A percentile compares a stretch with the other conserved stretches of the same genome.
These are phyloP conservation scores for Psilocybe mexicana DNA, from an alignment of 1,284 basidiomycete genomes.

Conservation along the genomic window DNA sequence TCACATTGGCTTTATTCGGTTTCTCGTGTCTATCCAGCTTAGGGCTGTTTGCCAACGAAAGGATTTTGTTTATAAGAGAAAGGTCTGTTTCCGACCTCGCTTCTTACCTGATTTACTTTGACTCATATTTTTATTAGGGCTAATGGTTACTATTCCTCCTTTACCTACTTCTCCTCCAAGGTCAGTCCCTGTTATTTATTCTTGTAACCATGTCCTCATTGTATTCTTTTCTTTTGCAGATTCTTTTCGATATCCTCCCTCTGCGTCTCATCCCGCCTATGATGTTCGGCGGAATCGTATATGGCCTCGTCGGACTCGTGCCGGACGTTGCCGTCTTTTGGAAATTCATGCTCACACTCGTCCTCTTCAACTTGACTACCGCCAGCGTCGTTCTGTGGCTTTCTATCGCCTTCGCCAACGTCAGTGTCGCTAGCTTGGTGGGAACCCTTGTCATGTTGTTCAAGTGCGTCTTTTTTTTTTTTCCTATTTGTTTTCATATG, in stretches of 20 bases:
- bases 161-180: conserved; percentile 96
- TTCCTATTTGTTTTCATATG: not conserved
- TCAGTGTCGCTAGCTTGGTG: conserved; percentile 88
- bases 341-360: conserved; percentile 95
- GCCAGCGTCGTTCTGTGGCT: conserved; percentile 90
- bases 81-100: conserved; percentile 49
- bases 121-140: conserved; percentile 50
- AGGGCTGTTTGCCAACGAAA: conserved; percentile 90
- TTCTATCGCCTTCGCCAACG: conserved; percentile 84
- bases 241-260: conserved; percentile 95
- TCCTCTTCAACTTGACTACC: conserved; percentile 94
- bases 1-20: conserved; percentile 91
- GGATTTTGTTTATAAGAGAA: conserved; percentile 95
- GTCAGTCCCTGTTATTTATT: conserved; percentile 31
- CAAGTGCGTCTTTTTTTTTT: conserved; percentile 66
- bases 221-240: conserved; percentile 37
- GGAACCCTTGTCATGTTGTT: conserved; percentile 96
- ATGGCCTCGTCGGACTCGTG: conserved; percentile 91
- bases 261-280: conserved; percentile 93
- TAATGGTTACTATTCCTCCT: conserved; percentile 95
- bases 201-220: not conserved
- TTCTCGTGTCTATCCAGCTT: conserved; percentile 95
- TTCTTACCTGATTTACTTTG: conserved; percentile 2
- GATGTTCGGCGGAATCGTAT: conserved; percentile 93
- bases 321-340: conserved; percentile 89